Percentiles rank a stretch among this genome's conserved stretches.
These are phyloP conservation scores for Suillus alpinus DNA, from an alignment of 768 basidiomycete species.

Conservation along the genomic window DNA sequence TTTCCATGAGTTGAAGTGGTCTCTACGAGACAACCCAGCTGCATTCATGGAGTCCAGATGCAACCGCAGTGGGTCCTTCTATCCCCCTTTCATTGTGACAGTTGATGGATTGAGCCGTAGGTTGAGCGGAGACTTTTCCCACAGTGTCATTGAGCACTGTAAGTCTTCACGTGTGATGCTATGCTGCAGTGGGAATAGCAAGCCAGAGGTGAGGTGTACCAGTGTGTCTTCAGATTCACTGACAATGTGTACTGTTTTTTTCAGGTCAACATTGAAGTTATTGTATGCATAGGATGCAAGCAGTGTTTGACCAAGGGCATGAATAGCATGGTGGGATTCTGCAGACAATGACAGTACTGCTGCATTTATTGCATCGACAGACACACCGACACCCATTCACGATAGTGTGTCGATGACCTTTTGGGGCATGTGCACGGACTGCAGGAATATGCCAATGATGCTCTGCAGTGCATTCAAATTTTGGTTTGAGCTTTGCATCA, in stretches of 20 bases:
- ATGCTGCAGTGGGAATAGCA: neutral
- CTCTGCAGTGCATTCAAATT: neutral
- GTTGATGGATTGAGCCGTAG: neutral
- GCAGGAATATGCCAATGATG: neutral
- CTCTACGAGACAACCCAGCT: neutral
- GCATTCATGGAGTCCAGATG: neutral
- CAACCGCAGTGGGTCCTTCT: neutral
- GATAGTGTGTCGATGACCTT: neutral
- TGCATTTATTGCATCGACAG: neutral
- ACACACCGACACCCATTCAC: neutral
- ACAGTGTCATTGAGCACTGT: neutral
- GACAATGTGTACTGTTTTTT: neutral
- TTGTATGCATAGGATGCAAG: neutral
- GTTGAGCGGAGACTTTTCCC: neutral
- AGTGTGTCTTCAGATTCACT: neutral
- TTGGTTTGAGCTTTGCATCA: neutral
- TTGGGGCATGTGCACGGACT: neutral
- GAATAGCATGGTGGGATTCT: neutral
- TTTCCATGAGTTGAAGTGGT: neutral
- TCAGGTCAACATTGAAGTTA: neutral
- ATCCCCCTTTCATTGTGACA: neutral
- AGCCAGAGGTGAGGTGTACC: neutral
- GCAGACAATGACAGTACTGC: neutral
- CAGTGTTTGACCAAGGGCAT: neutral
- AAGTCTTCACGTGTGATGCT: neutral